Evolutionary conservation across 176 grass and related monocot genomes (phyloP).

Genomic region (Carex pumila): DNA sequence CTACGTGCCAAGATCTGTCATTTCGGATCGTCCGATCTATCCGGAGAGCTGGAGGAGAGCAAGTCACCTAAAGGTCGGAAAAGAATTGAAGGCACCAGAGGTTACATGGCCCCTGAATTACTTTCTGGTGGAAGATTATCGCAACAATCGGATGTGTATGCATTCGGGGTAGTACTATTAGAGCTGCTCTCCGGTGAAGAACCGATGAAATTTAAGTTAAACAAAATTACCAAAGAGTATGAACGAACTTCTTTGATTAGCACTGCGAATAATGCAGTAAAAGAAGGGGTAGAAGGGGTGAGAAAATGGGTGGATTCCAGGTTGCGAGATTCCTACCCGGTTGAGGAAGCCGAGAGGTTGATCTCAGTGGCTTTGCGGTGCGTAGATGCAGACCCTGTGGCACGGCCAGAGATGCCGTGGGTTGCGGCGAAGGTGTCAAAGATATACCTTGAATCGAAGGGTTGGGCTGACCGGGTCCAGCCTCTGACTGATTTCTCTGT

Average conservation of each 20-base stretch:
- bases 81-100: constrained; percentile 69
- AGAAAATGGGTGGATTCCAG: constrained; percentile 73
- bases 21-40: constrained; percentile 66
- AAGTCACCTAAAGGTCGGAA: constrained; percentile 29
- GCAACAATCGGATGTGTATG: constrained; percentile 56
- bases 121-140: constrained; percentile 26
- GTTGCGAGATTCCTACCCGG: constrained; percentile 64
- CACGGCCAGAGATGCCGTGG: constrained; percentile 64
- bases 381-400: constrained; percentile 30
- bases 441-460: constrained; percentile 65
- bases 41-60: constrained; percentile 41
- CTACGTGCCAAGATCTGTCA: constrained; percentile 71
- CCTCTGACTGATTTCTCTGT: constrained; percentile 63
- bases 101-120: constrained; percentile 75
- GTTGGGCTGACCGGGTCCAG: constrained; percentile 31
- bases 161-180: constrained; percentile 64
- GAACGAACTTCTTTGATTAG: constrained; percentile 64
- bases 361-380: constrained; percentile 56
- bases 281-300: constrained; percentile 35
- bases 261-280: constrained; percentile 35
- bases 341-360: constrained; percentile 39
- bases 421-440: constrained; percentile 67
- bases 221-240: constrained; percentile 26
- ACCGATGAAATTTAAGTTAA: constrained; percentile 42
- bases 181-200: constrained; percentile 76